Conservation (phyloP, 169 alveolate species). For the Eimeria praecox region DNA sequence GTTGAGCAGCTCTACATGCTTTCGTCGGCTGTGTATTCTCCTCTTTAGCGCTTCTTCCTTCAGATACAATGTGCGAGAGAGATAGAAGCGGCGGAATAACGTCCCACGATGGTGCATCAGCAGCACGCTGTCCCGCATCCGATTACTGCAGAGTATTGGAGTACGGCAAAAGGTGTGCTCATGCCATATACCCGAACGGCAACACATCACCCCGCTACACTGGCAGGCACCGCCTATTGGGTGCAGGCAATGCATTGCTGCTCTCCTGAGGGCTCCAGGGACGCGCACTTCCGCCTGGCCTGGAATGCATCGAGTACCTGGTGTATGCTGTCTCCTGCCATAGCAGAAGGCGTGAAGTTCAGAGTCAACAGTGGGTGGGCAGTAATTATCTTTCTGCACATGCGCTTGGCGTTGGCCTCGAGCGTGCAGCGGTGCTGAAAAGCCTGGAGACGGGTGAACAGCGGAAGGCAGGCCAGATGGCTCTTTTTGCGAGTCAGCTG, state of each 20-base stretch:
- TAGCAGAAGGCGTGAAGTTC: not conserved
- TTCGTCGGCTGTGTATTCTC: conserved; percentile 27
- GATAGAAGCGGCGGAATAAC: not conserved
- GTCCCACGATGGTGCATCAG: not conserved
- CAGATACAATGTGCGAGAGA: not conserved
- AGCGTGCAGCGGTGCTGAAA: not conserved
- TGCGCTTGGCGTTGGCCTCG: not conserved
- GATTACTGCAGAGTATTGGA: not conserved
- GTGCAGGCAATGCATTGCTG: not conserved
- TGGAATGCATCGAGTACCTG: not conserved
- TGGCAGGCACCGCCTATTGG: not conserved
- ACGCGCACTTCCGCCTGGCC: not conserved
- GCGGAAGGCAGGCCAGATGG: not conserved
- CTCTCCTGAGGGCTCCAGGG: not conserved
- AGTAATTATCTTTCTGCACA: not conserved
- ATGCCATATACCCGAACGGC: not conserved
- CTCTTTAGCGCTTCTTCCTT: conserved; percentile 16
- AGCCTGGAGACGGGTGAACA: not conserved
- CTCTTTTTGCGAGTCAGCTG: not conserved
- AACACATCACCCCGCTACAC: not conserved
- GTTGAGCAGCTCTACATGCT: conserved; percentile 33
- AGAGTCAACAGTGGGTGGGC: not conserved
- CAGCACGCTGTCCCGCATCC: not conserved
- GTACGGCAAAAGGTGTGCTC: not conserved
- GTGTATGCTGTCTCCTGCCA: not conserved